Evolutionary conservation across 2,329 filamentous ascomycete species (phyloP).

Genomic region (Cryphonectria radicalis): DNA sequence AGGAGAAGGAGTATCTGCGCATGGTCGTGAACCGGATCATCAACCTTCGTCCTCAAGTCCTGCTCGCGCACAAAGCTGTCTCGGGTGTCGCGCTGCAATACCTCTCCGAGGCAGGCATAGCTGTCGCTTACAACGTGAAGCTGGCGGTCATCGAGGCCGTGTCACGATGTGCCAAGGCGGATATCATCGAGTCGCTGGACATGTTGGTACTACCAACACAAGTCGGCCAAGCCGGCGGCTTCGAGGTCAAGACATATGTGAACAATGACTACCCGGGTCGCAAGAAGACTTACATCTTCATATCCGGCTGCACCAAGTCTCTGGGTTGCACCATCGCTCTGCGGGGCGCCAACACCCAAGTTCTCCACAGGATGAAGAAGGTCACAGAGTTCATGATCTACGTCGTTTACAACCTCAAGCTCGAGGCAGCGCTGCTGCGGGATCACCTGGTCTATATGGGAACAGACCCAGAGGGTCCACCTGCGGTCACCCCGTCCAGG

Average conservation of each 20-base stretch:
- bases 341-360: constrained; percentile 74
- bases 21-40: constrained; percentile 92
- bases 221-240: constrained; percentile 80
- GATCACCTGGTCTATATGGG: constrained; percentile 69
- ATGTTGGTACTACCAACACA: constrained; percentile 80
- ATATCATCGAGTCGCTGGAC: constrained; percentile 92
- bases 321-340: constrained; percentile 94
- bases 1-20: constrained; percentile 90
- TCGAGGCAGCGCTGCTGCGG: constrained; percentile 91
- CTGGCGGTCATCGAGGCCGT: constrained; percentile 94
- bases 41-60: constrained; percentile 79
- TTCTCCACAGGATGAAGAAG: constrained; percentile 80
- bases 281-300: constrained; percentile 94
- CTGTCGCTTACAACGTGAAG: constrained; percentile 96
- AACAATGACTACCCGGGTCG: constrained; percentile 72
- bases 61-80: constrained; percentile 92
- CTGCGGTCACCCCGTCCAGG: constrained; percentile 45
- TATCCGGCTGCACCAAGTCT: constrained; percentile 87
- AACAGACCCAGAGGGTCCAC: constrained; percentile 67
- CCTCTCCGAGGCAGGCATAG: constrained; percentile 84
- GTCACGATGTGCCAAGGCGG: constrained; percentile 86
- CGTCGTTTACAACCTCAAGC: constrained; percentile 94
- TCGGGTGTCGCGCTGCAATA: constrained; percentile 90
- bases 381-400: constrained; percentile 99
- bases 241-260: constrained; percentile 95